phyloP scores from a whole-genome alignment of 441 rosid species.

The Capsella rubella region DNA sequence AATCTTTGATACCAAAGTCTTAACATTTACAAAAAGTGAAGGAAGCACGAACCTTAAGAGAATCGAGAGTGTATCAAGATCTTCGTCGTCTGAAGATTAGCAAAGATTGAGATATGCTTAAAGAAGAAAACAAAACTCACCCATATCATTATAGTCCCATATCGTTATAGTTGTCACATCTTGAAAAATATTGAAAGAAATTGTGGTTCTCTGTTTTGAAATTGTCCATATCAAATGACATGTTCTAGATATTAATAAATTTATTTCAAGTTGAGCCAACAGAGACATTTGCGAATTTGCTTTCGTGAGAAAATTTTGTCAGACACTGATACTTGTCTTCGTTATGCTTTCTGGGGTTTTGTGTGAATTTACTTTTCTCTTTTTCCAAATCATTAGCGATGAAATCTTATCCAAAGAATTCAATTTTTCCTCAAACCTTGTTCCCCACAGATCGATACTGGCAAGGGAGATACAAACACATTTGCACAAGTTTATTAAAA shows the following conservation, averaged over 20 bases:
- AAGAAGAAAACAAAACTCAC: constrained; percentile 30
- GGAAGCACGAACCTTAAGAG: constrained; percentile 26
- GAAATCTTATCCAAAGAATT: neutral
- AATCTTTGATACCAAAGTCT: neutral
- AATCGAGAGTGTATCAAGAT: neutral
- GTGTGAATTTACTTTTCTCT: too few species aligned
- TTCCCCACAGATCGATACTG: neutral
- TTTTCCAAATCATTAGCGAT: constrained; percentile 8
- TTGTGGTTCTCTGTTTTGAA: constrained; percentile 27
- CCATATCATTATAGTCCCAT: neutral
- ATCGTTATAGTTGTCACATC: constrained; percentile 9
- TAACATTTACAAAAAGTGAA: neutral
- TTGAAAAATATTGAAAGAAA: neutral
- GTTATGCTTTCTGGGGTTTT: neutral
- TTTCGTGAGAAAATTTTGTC: neutral
- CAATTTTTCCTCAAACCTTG: neutral
- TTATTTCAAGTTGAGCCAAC: neutral
- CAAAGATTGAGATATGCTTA: neutral
- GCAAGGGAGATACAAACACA: constrained; percentile 8
- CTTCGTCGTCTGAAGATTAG: neutral
- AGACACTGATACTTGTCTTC: constrained; percentile 1
- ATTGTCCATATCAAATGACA: constrained; percentile 24
- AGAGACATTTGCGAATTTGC: too few species aligned
- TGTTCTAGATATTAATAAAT: neutral
- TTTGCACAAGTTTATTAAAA: constrained; percentile 35